These are phyloP conservation scores for Claviceps digitariae DNA, from an alignment of 2,329 filamentous ascomycete species.

Conservation along the genomic window DNA sequence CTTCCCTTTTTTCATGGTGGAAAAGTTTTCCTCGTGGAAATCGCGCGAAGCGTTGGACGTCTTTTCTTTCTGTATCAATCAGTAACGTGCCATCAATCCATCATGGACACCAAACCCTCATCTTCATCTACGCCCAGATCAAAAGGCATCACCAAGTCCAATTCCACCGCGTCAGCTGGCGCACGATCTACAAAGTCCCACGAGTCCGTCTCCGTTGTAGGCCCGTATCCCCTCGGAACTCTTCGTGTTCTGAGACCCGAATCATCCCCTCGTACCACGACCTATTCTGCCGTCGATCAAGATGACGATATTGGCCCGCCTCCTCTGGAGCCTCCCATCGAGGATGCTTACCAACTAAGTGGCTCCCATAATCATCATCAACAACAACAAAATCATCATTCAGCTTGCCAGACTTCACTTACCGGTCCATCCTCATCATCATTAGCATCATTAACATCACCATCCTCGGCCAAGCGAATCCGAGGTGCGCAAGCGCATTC, in stretches of 20 bases:
- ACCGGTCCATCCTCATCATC: background rate
- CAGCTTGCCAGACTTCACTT: background rate
- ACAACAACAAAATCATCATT: background rate
- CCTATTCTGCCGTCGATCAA: slow-evolving; percentile 4
- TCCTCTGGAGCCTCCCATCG: slow-evolving; percentile 15
- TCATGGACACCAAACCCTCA: slow-evolving; percentile 14
- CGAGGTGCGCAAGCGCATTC: slow-evolving; percentile 13
- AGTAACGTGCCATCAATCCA: background rate
- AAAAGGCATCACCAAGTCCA: slow-evolving; percentile 21
- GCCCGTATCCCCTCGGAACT: slow-evolving; percentile 28
- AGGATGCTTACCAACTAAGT: background rate
- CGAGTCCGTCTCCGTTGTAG: slow-evolving; percentile 24
- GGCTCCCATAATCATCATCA: background rate
- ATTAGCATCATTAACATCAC: background rate
- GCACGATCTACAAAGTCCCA: slow-evolving; percentile 20
- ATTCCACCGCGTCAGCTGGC: slow-evolving; percentile 16
- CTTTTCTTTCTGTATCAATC: background rate
- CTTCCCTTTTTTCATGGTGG: background rate
- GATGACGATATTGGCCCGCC: slow-evolving; percentile 17
- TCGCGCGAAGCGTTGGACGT: background rate
- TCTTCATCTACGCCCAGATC: slow-evolving; percentile 9
- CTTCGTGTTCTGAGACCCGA: slow-evolving; percentile 25
- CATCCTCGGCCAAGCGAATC: background rate
- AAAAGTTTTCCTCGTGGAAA: background rate
- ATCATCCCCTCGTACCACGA: slow-evolving; percentile 5